A percentile compares a stretch with the other conserved stretches of the same genome.
phyloP scores from a whole-genome alignment of 2,329 filamentous ascomycete species.

The Pseudogymnoascus sp. region DNA sequence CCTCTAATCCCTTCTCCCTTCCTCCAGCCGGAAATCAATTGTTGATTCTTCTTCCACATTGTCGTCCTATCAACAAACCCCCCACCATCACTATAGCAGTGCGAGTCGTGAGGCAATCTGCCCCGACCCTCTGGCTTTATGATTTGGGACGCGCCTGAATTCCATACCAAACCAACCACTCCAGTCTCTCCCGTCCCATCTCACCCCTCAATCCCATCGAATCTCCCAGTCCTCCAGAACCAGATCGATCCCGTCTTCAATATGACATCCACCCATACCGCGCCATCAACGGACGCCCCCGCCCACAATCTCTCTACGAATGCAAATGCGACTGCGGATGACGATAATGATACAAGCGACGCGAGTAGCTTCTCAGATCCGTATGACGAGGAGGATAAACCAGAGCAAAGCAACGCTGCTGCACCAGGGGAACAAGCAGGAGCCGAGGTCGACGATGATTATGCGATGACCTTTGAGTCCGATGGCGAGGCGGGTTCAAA shows the following conservation, averaged over 20 bases:
- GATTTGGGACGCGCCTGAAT: constrained; percentile 41
- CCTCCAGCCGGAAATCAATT: constrained; percentile 1
- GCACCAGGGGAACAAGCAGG: constrained; percentile 15
- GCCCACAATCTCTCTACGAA: constrained; percentile 13
- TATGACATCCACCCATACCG: constrained; percentile 52
- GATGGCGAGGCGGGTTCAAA: constrained; percentile 26
- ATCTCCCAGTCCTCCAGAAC: constrained; percentile 60
- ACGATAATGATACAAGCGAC: constrained; percentile 20
- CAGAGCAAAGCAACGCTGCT: constrained; percentile 7
- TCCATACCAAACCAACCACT: constrained; percentile 56
- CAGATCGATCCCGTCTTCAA: constrained; percentile 66
- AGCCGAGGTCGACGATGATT: constrained; percentile 27
- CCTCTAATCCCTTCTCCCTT: neutral
- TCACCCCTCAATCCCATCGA: constrained; percentile 57
- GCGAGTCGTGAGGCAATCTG: neutral
- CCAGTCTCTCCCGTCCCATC: constrained; percentile 64
- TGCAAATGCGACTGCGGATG: constrained; percentile 10
- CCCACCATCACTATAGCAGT: neutral
- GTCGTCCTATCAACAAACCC: neutral
- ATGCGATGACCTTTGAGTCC: constrained; percentile 31
- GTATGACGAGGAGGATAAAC: constrained; percentile 17
- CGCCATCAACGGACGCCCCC: constrained; percentile 22
- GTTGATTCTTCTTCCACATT: constrained; percentile 4
- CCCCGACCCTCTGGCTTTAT: constrained; percentile 14
- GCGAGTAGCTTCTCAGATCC: constrained; percentile 27